phyloP scores from a whole-genome alignment of 108 stramenopile species.

The Skeletonema menzelii region DNA sequence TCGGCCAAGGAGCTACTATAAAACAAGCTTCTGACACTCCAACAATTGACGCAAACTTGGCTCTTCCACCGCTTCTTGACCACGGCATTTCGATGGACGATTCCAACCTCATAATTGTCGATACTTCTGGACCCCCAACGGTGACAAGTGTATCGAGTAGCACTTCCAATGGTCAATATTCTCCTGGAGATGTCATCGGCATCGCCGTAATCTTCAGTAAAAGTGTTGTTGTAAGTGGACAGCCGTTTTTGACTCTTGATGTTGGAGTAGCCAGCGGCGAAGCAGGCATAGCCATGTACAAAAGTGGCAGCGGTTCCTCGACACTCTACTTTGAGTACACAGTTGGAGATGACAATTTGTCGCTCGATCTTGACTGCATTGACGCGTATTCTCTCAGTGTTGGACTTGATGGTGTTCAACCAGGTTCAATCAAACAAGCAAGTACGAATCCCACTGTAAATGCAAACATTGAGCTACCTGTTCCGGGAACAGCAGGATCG shows the following conservation, averaged over 20 bases:
- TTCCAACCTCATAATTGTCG: conserved; percentile 26
- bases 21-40: conserved; percentile 27
- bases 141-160: conserved; percentile 15
- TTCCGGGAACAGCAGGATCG: conserved; percentile 44
- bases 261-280: conserved; percentile 35
- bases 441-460: conserved; percentile 38
- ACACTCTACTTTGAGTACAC: conserved; percentile 40
- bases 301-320: conserved; percentile 26
- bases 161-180: conserved; percentile 15
- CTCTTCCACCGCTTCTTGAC: conserved; percentile 1
- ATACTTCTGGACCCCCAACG: conserved; percentile 20
- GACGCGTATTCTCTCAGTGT: conserved; percentile 38
- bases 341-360: conserved; percentile 31
- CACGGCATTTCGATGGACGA: conserved; percentile 14
- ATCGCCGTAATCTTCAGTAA: conserved; percentile 46
- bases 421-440: conserved; percentile 36
- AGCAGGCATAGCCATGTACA: conserved; percentile 35
- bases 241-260: conserved; percentile 47
- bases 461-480: conserved; percentile 38
- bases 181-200: conserved; percentile 54
- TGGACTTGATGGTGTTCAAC: conserved; percentile 26
- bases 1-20: conserved; percentile 13
- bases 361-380: conserved; percentile 42
- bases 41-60: conserved; percentile 36
- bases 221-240: conserved; percentile 48